Evolutionary conservation across 2,329 filamentous ascomycete species (phyloP).

Genomic region (Fusarium tricinctum): DNA sequence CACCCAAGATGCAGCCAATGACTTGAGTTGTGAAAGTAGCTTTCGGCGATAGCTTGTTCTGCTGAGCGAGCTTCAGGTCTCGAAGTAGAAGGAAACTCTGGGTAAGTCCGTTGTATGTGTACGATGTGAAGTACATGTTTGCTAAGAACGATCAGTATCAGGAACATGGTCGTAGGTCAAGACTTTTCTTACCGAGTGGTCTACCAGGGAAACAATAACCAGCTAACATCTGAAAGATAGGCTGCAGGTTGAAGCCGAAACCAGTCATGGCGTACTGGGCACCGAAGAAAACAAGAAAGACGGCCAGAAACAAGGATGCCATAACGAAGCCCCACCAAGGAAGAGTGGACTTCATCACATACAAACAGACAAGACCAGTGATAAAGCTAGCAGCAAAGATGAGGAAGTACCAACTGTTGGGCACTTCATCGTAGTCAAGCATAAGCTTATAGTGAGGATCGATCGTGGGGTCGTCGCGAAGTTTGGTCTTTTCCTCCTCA

Average conservation of each 20-base stretch:
- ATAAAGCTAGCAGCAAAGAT: constrained; percentile 12
- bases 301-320: constrained; percentile 52
- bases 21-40: constrained; percentile 60
- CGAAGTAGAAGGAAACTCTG: constrained; percentile 19
- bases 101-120: constrained; percentile 24
- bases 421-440: constrained; percentile 32
- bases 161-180: fast-evolving
- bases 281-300: constrained; percentile 59
- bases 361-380: constrained; percentile 27
- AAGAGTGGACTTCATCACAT: constrained; percentile 47
- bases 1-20: constrained; percentile 68
- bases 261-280: constrained; percentile 44
- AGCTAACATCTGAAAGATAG: constrained; percentile 36
- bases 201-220: constrained; percentile 34
- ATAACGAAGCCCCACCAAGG: constrained; percentile 60
- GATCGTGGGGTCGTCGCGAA: constrained; percentile 23
- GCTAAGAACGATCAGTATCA: neutral
- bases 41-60: constrained; percentile 33
- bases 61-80: constrained; percentile 28
- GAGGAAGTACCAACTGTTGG: constrained; percentile 29
- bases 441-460: constrained; percentile 41
- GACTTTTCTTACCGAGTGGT: constrained; percentile 17
- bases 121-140: constrained; percentile 40
- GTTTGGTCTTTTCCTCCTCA: constrained; percentile 32
- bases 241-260: constrained; percentile 24